These are phyloP conservation scores for Thinopyrum elongatum DNA, from an alignment of 176 grass and related monocot genomes.

Conservation along the genomic window DNA sequence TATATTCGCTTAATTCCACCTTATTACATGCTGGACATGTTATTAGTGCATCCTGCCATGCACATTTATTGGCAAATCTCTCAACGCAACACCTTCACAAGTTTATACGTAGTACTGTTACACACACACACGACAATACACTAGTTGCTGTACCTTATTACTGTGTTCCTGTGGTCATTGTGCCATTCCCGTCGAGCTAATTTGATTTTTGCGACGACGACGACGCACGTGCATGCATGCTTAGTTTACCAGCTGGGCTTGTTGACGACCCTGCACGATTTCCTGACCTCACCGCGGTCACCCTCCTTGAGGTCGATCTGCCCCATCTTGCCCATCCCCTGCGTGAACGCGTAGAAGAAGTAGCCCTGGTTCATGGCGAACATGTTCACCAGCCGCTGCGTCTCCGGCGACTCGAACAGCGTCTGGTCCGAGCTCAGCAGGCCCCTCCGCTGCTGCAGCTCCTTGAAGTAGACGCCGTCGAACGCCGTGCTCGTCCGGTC, in stretches of 20 bases:
- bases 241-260: not conserved
- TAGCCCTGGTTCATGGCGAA: slow-evolving; percentile 64
- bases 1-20: not conserved
- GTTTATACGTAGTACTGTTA: no score
- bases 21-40: not conserved
- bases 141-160: not conserved
- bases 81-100: not conserved
- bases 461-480: slow-evolving; percentile 65
- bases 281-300: slow-evolving; percentile 62
- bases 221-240: not conserved
- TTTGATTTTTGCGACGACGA: not conserved
- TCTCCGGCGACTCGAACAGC: slow-evolving; percentile 62
- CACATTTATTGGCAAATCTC: not conserved
- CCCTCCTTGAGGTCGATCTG: slow-evolving; percentile 76
- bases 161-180: not conserved
- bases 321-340: slow-evolving; percentile 90
- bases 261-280: slow-evolving; percentile 57
- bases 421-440: slow-evolving; percentile 76
- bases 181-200: not conserved
- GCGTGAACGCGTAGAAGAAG: slow-evolving; percentile 84
- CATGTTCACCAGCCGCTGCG: slow-evolving; percentile 44
- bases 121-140: not conserved
- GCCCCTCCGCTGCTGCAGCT: slow-evolving; percentile 57
- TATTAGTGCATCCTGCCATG: not conserved
- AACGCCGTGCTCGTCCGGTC: slow-evolving; percentile 59